Percentiles rank a stretch among this genome's conserved stretches.
phyloP scores from a whole-genome alignment of 768 basidiomycete genomes.

The Lactarius deliciosus region DNA sequence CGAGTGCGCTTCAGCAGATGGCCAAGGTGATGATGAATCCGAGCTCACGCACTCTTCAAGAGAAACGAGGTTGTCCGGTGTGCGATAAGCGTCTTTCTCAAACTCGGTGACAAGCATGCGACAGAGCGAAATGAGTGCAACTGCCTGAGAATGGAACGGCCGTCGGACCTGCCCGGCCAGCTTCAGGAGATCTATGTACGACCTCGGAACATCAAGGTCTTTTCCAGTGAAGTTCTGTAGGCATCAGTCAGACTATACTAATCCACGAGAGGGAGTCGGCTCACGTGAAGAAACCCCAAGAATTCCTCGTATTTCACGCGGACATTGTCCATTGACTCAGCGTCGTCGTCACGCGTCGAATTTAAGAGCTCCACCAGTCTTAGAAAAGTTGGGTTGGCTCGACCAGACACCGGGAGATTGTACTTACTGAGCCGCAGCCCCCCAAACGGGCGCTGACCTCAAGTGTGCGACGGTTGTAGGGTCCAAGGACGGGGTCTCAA shows the following conservation, averaged over 20 bases:
- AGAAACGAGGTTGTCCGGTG: conserved; percentile 14
- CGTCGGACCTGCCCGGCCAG: conserved; percentile 24
- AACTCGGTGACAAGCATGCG: conserved; percentile 20
- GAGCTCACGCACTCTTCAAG: conserved; percentile 21
- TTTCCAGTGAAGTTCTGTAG: conserved; percentile 18
- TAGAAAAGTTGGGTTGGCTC: background rate
- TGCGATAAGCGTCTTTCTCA: conserved; percentile 11
- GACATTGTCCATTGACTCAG: background rate
- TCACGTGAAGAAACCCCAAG: conserved; percentile 15
- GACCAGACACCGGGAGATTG: background rate
- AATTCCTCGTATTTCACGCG: conserved; percentile 21
- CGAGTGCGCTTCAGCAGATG: background rate
- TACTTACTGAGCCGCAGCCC: conserved; percentile 19
- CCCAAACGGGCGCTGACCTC: conserved; percentile 22
- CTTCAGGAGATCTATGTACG: conserved; percentile 24
- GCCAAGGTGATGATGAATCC: background rate
- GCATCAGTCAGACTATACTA: conserved; percentile 12
- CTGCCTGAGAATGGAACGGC: conserved; percentile 27
- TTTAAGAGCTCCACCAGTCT: conserved; percentile 18
- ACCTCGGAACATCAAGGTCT: conserved; percentile 15
- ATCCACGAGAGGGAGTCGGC: background rate
- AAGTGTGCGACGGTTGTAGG: conserved; percentile 16
- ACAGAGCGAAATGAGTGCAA: conserved; percentile 22
- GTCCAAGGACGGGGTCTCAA: background rate
- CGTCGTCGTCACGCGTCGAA: conserved; percentile 4